Conservation (phyloP, 345 rosid species). For the Eucalyptus cloeziana region DNA sequence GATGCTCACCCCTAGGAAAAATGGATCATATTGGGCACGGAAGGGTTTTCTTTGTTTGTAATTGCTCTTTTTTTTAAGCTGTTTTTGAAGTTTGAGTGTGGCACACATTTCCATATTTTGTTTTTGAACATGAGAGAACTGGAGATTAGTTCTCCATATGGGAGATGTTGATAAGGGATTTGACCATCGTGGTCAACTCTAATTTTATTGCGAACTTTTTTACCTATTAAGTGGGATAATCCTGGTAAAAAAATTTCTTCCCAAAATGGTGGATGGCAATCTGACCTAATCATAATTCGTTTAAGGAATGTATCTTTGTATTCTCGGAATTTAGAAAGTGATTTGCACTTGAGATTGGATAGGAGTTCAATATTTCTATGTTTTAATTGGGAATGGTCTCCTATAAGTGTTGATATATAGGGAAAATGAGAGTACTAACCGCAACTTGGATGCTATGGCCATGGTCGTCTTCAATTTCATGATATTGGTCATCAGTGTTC, state of each 20-base stretch:
- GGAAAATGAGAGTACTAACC: background rate
- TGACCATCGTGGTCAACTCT: too few species aligned
- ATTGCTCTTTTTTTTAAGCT: too few species aligned
- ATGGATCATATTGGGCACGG: too few species aligned
- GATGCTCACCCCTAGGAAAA: too few species aligned
- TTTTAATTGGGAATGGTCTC: background rate
- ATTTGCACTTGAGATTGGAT: background rate
- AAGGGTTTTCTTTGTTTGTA: too few species aligned
- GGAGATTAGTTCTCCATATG: too few species aligned
- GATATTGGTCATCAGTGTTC: background rate
- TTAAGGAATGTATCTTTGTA: background rate
- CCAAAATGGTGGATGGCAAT: background rate
- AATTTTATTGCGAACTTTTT: background rate
- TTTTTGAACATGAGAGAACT: too few species aligned
- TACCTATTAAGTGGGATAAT: background rate
- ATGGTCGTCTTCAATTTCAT: background rate
- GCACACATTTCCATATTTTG: too few species aligned
- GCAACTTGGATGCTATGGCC: background rate
- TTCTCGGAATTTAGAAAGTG: background rate
- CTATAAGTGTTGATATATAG: background rate
- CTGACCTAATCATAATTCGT: background rate
- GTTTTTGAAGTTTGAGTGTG: too few species aligned
- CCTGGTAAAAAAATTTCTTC: background rate
- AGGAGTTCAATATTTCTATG: background rate
- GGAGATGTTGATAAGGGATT: too few species aligned